These are phyloP conservation scores for Solanum chiquidenum DNA, from an alignment of 257 asterid species.

Conservation along the genomic window DNA sequence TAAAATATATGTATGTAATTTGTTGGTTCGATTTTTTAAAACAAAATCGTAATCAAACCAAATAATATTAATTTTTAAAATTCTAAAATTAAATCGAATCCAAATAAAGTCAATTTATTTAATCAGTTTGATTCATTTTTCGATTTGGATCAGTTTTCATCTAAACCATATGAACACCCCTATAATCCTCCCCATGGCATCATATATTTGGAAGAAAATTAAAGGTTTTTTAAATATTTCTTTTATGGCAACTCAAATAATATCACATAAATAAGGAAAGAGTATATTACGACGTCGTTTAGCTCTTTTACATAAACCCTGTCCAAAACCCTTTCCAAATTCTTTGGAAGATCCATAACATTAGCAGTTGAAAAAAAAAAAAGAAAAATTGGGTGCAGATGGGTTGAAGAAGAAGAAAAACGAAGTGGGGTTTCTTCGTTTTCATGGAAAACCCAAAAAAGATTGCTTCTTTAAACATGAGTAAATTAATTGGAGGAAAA, in stretches of 20 bases:
- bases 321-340: not conserved
- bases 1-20: too few species aligned
- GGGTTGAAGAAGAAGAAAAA: conserved; percentile 2
- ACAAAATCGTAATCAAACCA: too few species aligned
- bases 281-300: not conserved
- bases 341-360: not conserved
- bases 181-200: not conserved
- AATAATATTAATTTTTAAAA: too few species aligned
- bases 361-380: too few species aligned
- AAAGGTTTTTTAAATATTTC: too few species aligned
- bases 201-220: not conserved
- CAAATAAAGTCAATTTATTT: too few species aligned
- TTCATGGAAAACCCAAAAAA: not conserved
- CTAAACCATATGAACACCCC: too few species aligned
- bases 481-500: not conserved
- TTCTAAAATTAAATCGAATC: too few species aligned
- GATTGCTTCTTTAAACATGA: not conserved
- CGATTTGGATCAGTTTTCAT: too few species aligned
- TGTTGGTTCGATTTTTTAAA: too few species aligned
- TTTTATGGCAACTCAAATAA: too few species aligned
- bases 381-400: not conserved
- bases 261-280: not conserved
- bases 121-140: too few species aligned
- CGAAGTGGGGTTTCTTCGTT: not conserved
- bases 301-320: not conserved